Percentiles rank a stretch among this genome's conserved stretches.
Conservation (phyloP, 176 grass and related monocot species). For the Aegilops bicornis region DNA sequence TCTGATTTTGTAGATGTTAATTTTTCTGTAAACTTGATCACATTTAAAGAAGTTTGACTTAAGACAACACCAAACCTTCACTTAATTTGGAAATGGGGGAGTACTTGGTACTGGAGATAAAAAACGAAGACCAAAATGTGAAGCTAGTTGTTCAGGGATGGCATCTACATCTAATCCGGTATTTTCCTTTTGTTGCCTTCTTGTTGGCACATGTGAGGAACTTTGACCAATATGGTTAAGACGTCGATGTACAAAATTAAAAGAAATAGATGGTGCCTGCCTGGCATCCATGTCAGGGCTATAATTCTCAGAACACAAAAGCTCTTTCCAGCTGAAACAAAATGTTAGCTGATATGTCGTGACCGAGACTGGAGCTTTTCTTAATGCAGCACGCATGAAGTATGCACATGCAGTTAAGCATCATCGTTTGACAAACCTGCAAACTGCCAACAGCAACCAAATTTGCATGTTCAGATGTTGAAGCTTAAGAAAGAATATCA, state of each 20-base stretch:
- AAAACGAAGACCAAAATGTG: background rate
- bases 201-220: background rate
- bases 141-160: background rate
- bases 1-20: too few relatives aligned
- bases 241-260: background rate
- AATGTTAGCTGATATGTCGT: background rate
- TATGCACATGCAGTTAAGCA: background rate
- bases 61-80: too few relatives aligned
- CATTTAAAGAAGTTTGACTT: too few relatives aligned
- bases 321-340: background rate
- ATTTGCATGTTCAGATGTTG: background rate
- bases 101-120: background rate
- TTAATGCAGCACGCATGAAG: background rate
- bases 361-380: background rate
- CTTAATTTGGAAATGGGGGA: too few relatives aligned
- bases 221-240: background rate
- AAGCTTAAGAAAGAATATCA: background rate
- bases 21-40: too few relatives aligned
- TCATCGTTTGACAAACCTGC: background rate
- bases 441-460: slow-evolving; percentile 5
- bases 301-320: background rate
- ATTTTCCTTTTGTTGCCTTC: background rate
- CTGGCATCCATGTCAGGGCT: background rate
- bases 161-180: background rate
- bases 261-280: background rate